Conservation (phyloP, 192 early-diverging fungal genomes). For the Rhizoclosmatium globosum region DNA sequence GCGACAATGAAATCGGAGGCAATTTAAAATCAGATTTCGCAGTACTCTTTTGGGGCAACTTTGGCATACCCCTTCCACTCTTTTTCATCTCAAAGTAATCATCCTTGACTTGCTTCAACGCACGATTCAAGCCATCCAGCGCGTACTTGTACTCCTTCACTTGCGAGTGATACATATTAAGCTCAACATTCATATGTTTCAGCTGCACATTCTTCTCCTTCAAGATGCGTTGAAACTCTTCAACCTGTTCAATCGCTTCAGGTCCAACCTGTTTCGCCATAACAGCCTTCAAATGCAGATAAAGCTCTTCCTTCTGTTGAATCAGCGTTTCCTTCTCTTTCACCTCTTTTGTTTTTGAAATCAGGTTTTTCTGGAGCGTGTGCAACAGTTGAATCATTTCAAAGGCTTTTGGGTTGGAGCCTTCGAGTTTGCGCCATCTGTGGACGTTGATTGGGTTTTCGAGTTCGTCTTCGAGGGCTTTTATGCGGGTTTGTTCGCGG, state of each 20-base stretch:
- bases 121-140: constrained; percentile 48
- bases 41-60: background rate
- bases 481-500: constrained; percentile 54
- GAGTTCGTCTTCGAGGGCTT: constrained; percentile 69
- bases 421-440: constrained; percentile 71
- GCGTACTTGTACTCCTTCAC: constrained; percentile 60
- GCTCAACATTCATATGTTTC: constrained; percentile 66
- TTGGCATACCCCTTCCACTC: constrained; percentile 9
- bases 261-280: constrained; percentile 65
- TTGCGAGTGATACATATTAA: constrained; percentile 69
- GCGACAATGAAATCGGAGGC: constrained; percentile 13
- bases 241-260: constrained; percentile 67
- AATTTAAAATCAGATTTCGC: background rate
- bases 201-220: constrained; percentile 67
- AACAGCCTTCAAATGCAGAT: constrained; percentile 65
- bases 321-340: constrained; percentile 60
- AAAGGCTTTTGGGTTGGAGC: constrained; percentile 63
- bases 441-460: constrained; percentile 71
- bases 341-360: constrained; percentile 62
- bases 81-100: constrained; percentile 40
- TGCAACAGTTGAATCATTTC: constrained; percentile 68
- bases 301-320: constrained; percentile 60
- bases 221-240: constrained; percentile 57
- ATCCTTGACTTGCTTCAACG: constrained; percentile 46
- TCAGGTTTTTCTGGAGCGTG: constrained; percentile 66